Base-by-base conservation (phyloP, 2,329 filamentous ascomycete genomes). In the Anisogramma anomala region DNA sequence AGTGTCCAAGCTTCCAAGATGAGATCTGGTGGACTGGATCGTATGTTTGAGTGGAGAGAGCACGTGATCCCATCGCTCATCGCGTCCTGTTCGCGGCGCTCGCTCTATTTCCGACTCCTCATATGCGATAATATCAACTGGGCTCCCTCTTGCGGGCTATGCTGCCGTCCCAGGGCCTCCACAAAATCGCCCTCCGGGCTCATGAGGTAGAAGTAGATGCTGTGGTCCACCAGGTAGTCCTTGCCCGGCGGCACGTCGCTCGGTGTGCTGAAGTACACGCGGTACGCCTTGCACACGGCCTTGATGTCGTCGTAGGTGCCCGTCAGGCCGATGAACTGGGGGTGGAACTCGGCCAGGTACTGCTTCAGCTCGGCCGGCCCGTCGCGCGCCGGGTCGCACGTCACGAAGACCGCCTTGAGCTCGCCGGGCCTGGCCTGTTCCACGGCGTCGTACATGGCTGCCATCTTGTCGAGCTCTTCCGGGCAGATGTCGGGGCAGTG, bases 151-250 rank as follows among this genome's bases (percentile, higher is more conserved):
- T 91, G 81, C 1, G 89, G 85, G 31, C 85, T 94, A 64, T 96
- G 88, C 64, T 98, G 91, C 48, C 91, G 72, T 14, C 91, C 91
- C 55, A 98, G 79, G 10, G 88, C 93, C 67, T 98, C 93, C 20
- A 98, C 89, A 61, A 98, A 98, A 60, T 98, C 88, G 15, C 89
- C 89, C 53, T 96, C 88, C 0, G 91, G 91, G 60, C 96, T 91
- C 91, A 98, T 98, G 52, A 98, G 66, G 62, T 98, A 98, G 56
- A 98, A 98, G 70, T 98, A 98, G 53, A 98, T 98, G 62, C 87
- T 95, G 67, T 98, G 91, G 61, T 98, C 91, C 10, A 98, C 91
- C 53, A 98, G 64, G 59, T 98, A 98, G 62, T 98, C 91, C 68
- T 95, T 84, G 1, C 89, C 91, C 1, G 87, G 82, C 69, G 88